A percentile compares a stretch with the other conserved stretches of the same genome.
Evolutionary conservation across 768 basidiomycete genomes (phyloP).

Genomic region (Vishniacozyma victoriae): DNA sequence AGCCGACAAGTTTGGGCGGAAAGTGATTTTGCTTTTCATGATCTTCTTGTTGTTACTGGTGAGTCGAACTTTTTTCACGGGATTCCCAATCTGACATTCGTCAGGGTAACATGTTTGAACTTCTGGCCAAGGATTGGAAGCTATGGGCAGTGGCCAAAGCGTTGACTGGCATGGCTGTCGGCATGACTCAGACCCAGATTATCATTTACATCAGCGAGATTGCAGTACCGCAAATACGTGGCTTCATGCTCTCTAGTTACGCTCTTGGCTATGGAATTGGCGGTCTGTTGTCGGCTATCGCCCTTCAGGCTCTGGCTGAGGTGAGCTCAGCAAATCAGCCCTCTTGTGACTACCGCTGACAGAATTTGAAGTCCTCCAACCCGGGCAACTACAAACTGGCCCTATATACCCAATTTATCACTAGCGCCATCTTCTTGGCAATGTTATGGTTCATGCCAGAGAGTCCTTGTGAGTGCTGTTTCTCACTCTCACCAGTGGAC

Average conservation of each 20-base stretch:
- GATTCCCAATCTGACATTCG: too few species aligned
- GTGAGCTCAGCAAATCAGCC: neutral
- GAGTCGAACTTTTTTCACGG: too few species aligned
- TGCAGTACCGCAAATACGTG: neutral
- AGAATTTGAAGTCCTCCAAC: neutral
- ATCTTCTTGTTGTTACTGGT: too few species aligned
- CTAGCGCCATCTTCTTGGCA: neutral
- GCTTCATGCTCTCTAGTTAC: neutral
- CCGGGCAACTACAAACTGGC: neutral
- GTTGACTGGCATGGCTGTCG: conserved; percentile 1
- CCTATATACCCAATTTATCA: conserved; percentile 4
- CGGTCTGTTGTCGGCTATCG: neutral
- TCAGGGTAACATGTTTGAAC: neutral
- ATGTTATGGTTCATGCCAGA: conserved; percentile 1
- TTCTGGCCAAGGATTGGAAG: conserved; percentile 8
- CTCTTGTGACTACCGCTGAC: neutral
- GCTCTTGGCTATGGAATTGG: neutral
- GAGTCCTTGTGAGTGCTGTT: conserved; percentile 1
- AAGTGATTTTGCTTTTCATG: too few species aligned
- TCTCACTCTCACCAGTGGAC: too few species aligned
- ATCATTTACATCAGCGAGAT: conserved; percentile 2
- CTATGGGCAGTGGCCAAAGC: conserved; percentile 3
- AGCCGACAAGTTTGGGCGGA: too few species aligned
- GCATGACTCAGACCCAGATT: neutral
- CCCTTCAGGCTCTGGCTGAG: neutral